Base-by-base conservation (phyloP, 768 basidiomycete species). In the Jaapia argillacea region DNA sequence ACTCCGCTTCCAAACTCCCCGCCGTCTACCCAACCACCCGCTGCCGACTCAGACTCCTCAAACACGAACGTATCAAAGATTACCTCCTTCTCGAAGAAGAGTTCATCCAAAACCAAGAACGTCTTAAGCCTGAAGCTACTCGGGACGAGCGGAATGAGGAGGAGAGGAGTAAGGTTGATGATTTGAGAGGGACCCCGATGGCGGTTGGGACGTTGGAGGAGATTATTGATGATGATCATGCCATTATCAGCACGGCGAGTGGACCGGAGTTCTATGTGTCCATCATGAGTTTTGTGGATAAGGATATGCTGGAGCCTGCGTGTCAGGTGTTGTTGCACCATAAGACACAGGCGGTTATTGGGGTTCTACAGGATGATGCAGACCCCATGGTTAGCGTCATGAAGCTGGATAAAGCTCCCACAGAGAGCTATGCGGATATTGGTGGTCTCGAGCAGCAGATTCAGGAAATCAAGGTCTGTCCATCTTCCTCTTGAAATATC, bases 371-470 rank as follows among this genome's bases (percentile, higher is more conserved):
- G 49, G 94, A 99, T 57, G 94, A 99, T 57, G 72, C 84, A 10
- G 89, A 99, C 58, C 96, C 96, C 3, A 77, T 96, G 67, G 93
- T 98, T 51, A 94, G 81, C 58, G 87, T 97, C 57, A 98, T 98
- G 93, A 96, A 97, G 59, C 76, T 98, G 40, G 93, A 98, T 72
- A 98, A 99, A 68, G 93, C 94, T 3, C 96, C 96, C 1, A 96
- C 92, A 16, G 96, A 98, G 65, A 94, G 90, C 53, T 99, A 99
- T 62, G 92, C 94, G 10, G 96, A 98, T 57, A 86, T 99, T 53
- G 96, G 96, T 71, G 96, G 94, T 38, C 71, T 99, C 12, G 96
- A 99, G 60, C 71, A 72, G 25, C 96, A 99, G 64, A 99, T 99
- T 52, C 93, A 98, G 64, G 96, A 99, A 66, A 99, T 99, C 60